Percentiles rank a stretch among this genome's conserved stretches.
These are phyloP conservation scores for Solanum chacoense DNA, from an alignment of 305 asterid species.

Conservation along the genomic window DNA sequence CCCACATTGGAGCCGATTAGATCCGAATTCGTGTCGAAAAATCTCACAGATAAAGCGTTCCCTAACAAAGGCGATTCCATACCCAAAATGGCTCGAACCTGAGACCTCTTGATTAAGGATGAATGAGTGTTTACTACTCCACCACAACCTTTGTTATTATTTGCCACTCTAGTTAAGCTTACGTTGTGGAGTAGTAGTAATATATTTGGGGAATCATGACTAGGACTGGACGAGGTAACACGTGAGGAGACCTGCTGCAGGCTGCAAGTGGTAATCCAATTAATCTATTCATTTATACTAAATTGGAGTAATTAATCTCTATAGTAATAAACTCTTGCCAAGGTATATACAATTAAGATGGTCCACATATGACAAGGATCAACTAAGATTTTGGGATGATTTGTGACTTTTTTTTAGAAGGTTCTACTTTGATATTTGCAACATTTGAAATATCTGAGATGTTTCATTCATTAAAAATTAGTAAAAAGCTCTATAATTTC, in stretches of 20 bases:
- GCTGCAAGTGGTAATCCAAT: neutral
- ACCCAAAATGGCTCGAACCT: accelerated
- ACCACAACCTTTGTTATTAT: too few species aligned
- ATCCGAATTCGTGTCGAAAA: too few species aligned
- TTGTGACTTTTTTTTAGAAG: neutral
- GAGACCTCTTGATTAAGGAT: too few species aligned
- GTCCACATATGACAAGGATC: neutral
- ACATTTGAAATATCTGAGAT: neutral
- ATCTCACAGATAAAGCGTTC: accelerated
- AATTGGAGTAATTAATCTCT: neutral
- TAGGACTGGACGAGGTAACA: neutral
- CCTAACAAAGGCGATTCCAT: too few species aligned
- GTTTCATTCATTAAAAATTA: neutral
- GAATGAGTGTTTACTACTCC: accelerated
- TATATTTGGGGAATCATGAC: neutral
- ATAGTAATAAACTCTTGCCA: neutral
- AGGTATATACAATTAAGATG: neutral
- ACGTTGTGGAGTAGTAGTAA: neutral
- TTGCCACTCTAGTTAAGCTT: neutral
- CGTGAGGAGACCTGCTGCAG: neutral
- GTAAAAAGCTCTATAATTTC: neutral
- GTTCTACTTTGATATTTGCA: neutral
- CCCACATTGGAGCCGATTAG: too few species aligned
- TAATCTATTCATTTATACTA: neutral
- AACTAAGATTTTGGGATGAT: neutral